A percentile compares a stretch with the other conserved stretches of the same genome.
Conservation (phyloP, 1,284 basidiomycete species). For the Cystobasidiaceae sp. region DNA sequence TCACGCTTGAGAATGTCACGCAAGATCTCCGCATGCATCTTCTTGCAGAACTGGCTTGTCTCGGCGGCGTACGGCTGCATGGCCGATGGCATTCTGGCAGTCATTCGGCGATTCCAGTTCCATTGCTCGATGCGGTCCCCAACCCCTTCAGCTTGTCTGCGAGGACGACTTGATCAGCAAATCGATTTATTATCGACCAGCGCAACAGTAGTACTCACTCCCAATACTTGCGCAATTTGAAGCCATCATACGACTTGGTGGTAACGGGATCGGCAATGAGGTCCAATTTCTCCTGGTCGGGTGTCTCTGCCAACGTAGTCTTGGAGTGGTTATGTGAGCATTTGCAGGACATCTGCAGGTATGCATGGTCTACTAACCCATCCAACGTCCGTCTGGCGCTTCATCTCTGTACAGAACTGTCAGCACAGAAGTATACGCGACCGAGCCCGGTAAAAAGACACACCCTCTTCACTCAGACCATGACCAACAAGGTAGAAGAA, state of each 20-base stretch:
- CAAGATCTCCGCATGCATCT: neutral
- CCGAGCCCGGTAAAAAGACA: no score
- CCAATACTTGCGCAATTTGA: neutral
- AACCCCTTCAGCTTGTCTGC: neutral
- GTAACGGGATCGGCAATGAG: neutral
- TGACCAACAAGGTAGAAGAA: conserved; percentile 59
- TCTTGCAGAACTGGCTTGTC: neutral
- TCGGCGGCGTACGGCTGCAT: neutral
- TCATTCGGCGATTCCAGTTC: neutral
- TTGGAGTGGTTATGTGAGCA: neutral
- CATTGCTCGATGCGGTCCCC: neutral
- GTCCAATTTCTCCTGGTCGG: neutral
- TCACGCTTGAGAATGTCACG: neutral
- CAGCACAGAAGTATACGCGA: no score
- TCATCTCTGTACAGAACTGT: conserved; percentile 1
- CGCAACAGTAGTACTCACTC: neutral
- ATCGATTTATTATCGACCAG: no score
- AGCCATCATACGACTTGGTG: neutral
- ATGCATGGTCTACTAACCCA: no score
- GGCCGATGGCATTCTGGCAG: neutral
- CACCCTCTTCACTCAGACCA: conserved; percentile 23
- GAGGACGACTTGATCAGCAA: neutral
- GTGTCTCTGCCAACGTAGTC: neutral
- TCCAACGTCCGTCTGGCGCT: conserved; percentile 20
- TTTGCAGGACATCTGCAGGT: no score